Conservation (phyloP, 192 early-diverging fungal species). For the Entomortierella chlamydospora region DNA sequence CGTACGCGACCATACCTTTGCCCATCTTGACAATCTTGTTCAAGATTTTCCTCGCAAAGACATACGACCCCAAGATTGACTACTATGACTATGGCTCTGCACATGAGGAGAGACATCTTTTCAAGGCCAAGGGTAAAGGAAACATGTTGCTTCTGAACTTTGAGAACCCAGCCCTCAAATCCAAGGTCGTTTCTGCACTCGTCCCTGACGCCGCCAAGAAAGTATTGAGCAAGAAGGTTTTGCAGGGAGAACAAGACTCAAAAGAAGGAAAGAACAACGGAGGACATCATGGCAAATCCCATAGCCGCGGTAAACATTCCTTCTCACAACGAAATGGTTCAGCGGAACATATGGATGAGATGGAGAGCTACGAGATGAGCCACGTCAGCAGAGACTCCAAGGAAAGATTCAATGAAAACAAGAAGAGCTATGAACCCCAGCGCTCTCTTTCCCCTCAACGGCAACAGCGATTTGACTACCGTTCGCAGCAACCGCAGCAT, state of each 20-base stretch:
- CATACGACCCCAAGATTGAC: conserved; percentile 65
- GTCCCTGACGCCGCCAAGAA: conserved; percentile 75
- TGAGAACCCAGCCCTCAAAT: conserved; percentile 73
- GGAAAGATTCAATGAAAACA: background rate
- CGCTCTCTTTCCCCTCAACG: conserved; percentile 10
- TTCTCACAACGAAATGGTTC: background rate
- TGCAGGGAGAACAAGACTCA: conserved; percentile 58
- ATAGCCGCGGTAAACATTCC: background rate
- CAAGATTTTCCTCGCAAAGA: conserved; percentile 61
- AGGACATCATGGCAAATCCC: background rate
- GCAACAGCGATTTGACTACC: conserved; percentile 1
- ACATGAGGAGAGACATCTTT: conserved; percentile 49
- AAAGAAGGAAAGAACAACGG: conserved; percentile 12
- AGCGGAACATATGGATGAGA: background rate
- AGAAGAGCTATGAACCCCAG: conserved; percentile 5
- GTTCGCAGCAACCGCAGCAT: background rate
- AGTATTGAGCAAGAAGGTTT: conserved; percentile 69
- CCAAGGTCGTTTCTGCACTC: conserved; percentile 73
- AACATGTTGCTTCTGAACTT: conserved; percentile 64
- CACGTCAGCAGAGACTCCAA: conserved; percentile 17
- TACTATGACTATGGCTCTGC: conserved; percentile 61
- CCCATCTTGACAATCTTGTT: conserved; percentile 67
- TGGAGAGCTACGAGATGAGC: conserved; percentile 31
- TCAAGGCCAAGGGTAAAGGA: conserved; percentile 30
- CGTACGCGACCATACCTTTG: conserved; percentile 64